A percentile compares a stretch with the other conserved stretches of the same genome.
Conservation (phyloP, 2,329 filamentous ascomycete genomes). For the Didymella glomerata region DNA sequence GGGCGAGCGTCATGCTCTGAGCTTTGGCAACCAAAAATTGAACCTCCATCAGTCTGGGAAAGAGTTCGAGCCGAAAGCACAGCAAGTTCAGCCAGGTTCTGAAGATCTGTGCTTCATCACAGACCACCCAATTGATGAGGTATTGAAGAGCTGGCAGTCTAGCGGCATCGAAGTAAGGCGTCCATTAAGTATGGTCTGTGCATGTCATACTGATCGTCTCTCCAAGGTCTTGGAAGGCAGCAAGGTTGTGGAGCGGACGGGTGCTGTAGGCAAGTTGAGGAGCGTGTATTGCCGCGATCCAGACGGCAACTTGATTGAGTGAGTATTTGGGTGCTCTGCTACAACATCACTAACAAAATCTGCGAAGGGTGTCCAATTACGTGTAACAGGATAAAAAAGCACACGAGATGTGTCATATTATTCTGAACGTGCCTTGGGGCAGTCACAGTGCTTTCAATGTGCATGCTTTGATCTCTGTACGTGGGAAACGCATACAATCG, state of each 20-base stretch:
- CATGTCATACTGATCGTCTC: neutral
- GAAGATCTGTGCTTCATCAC: constrained; percentile 26
- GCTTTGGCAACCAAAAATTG: constrained; percentile 25
- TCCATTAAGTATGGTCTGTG: neutral
- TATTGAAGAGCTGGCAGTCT: constrained; percentile 7
- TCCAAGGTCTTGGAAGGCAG: constrained; percentile 12
- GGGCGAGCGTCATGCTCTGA: constrained; percentile 20
- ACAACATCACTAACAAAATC: neutral
- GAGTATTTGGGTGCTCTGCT: neutral
- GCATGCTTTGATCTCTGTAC: too few relatives aligned
- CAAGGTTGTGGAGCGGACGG: constrained; percentile 17
- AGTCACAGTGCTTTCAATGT: neutral
- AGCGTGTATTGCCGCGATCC: constrained; percentile 28
- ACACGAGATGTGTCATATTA: too few relatives aligned
- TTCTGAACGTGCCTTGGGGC: too few relatives aligned
- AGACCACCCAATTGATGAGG: constrained; percentile 17
- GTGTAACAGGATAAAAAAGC: neutral
- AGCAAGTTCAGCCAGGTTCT: constrained; percentile 17
- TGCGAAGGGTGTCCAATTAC: constrained; percentile 9
- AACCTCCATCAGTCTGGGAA: constrained; percentile 25
- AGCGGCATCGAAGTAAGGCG: constrained; percentile 8
- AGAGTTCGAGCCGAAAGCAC: constrained; percentile 28
- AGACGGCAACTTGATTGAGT: constrained; percentile 28
- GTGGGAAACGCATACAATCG: neutral
- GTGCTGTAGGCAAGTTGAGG: constrained; percentile 19